A percentile compares a stretch with the other conserved stretches of the same genome.
phyloP scores from a whole-genome alignment of 192 early-diverging fungal genomes.

The Rhizophagus clarus region DNA sequence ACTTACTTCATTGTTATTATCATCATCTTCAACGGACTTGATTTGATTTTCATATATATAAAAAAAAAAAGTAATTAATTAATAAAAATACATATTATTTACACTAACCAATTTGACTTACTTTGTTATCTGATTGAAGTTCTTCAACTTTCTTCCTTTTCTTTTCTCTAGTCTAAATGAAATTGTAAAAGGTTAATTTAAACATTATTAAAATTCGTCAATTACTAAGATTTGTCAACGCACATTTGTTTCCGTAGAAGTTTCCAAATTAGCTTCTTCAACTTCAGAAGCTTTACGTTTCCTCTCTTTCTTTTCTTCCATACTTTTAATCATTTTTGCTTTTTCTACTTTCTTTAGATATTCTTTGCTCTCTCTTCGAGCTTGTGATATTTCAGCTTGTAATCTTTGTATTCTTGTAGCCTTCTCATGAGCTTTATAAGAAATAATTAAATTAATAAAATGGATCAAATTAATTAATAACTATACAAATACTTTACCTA shows the following conservation, averaged over 20 bases:
- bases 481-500: constrained; percentile 57
- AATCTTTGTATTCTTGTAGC: constrained; percentile 80
- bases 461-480: not conserved
- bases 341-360: constrained; percentile 88
- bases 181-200: not conserved
- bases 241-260: not conserved
- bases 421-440: constrained; percentile 62
- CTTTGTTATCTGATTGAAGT: not conserved
- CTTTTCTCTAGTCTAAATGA: not conserved
- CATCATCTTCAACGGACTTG: not conserved
- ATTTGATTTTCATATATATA: not conserved
- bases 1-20: constrained; percentile 1
- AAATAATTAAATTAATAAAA: not conserved
- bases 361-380: constrained; percentile 82
- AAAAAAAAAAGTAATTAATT: too few relatives aligned
- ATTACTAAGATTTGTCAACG: not conserved
- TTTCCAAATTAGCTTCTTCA: not conserved
- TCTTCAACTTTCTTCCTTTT: not conserved
- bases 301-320: constrained; percentile 2
- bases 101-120: not conserved
- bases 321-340: constrained; percentile 60
- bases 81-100: too few relatives aligned
- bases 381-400: constrained; percentile 80
- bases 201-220: not conserved
- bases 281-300: not conserved